Evolutionary conservation across 345 rosid species (phyloP).

Genomic region (Limnanthes douglasii): DNA sequence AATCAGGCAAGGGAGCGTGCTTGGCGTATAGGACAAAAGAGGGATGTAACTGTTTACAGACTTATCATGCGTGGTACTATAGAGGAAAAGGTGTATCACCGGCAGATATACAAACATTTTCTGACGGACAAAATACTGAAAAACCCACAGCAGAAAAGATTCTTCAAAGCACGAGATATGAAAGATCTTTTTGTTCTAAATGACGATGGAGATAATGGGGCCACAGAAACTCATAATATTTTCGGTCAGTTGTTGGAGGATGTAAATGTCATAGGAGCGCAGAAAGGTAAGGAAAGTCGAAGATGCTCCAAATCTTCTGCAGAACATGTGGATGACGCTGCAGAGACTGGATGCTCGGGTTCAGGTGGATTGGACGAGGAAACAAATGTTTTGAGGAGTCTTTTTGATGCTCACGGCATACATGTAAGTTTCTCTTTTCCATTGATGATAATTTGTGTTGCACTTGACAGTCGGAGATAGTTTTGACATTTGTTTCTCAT

Average conservation of each 20-base stretch:
- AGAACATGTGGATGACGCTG: conserved; percentile 16
- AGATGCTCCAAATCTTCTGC: conserved; percentile 9
- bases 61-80: conserved; percentile 87
- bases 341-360: conserved; percentile 16
- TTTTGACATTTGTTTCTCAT: not conserved
- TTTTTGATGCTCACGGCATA: conserved; percentile 74
- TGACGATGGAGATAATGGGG: conserved; percentile 50
- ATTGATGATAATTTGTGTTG: not conserved
- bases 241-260: conserved; percentile 76
- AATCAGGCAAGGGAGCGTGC: conserved; percentile 98
- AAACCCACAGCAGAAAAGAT: conserved; percentile 92
- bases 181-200: conserved; percentile 72
- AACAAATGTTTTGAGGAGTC: conserved; percentile 63
- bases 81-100: conserved; percentile 94
- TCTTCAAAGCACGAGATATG: conserved; percentile 95
- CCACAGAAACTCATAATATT: conserved; percentile 79
- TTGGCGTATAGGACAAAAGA: conserved; percentile 95
- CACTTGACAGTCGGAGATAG: not conserved
- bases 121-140: conserved; percentile 84
- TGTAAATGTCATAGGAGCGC: conserved; percentile 44
- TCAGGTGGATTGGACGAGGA: conserved; percentile 48
- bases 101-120: conserved; percentile 96
- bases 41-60: conserved; percentile 87
- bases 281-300: conserved; percentile 17
- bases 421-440: conserved; percentile 43